Conservation (phyloP, 805 yeast species). For the Pachysolen tannophilus region DNA sequence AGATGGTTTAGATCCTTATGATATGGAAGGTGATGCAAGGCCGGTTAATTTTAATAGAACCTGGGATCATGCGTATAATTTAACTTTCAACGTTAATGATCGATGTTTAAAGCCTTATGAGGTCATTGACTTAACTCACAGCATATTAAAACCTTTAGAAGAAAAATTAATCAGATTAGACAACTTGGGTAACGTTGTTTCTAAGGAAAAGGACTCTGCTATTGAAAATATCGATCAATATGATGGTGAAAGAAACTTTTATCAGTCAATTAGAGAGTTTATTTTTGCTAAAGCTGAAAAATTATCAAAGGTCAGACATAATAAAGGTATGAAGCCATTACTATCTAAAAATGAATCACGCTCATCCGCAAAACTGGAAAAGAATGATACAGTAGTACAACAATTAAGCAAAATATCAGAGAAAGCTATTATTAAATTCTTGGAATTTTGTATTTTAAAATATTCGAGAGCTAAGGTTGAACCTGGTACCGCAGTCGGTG, state of each 20-base stretch:
- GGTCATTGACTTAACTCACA: conserved; percentile 46
- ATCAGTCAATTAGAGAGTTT: conserved; percentile 64
- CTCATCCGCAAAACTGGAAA: conserved; percentile 23
- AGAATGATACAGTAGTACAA: conserved; percentile 25
- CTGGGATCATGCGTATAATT: conserved; percentile 85
- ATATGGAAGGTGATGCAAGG: conserved; percentile 98
- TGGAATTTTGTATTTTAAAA: conserved; percentile 70
- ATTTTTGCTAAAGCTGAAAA: conserved; percentile 45
- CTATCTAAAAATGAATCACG: conserved; percentile 3
- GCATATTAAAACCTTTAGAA: conserved; percentile 55
- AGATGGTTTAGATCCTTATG: conserved; percentile 95
- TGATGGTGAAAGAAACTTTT: conserved; percentile 85
- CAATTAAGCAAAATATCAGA: conserved; percentile 65
- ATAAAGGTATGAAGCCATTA: conserved; percentile 36
- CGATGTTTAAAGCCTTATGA: conserved; percentile 63
- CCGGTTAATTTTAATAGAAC: conserved; percentile 92
- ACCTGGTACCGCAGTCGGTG: conserved; percentile 99
- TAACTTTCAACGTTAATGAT: conserved; percentile 53
- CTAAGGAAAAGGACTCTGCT: conserved; percentile 34
- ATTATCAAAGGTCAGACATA: conserved; percentile 49
- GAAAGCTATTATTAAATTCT: conserved; percentile 51
- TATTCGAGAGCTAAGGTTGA: conserved; percentile 89
- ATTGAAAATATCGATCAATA: conserved; percentile 70
- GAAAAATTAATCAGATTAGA: conserved; percentile 56
- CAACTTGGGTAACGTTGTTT: conserved; percentile 53